Percentiles rank a stretch among this genome's conserved stretches.
Evolutionary conservation across 2,329 filamentous ascomycete genomes (phyloP).

Genomic region (Pleomassaria siparia): DNA sequence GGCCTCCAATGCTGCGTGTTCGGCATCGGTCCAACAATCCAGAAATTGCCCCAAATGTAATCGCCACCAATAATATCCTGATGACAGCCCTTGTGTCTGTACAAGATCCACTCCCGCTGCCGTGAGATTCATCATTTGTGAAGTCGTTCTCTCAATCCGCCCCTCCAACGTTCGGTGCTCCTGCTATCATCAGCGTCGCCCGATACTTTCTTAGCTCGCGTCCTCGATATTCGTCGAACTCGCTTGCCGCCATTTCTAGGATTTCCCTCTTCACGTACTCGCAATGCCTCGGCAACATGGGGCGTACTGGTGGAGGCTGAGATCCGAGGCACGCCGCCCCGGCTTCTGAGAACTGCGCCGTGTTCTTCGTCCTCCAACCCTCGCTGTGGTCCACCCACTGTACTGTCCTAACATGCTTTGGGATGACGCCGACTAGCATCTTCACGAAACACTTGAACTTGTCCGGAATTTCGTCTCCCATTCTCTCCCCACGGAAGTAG

Average conservation of each 20-base stretch:
- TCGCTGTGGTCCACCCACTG: neutral
- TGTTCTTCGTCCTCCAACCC: neutral
- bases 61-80: no score
- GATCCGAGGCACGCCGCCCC: neutral
- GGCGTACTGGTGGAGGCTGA: neutral
- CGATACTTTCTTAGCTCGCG: no score
- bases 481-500: neutral
- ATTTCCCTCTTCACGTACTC: conserved; percentile 29
- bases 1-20: no score
- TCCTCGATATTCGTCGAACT: no score
- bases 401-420: neutral
- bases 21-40: no score
- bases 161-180: no score
- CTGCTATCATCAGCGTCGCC: no score
- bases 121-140: no score
- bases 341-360: neutral
- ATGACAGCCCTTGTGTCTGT: no score
- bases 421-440: neutral
- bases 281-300: conserved; percentile 35
- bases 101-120: no score
- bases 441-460: neutral
- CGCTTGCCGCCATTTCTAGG: neutral
- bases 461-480: neutral
- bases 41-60: no score
- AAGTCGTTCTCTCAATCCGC: no score